Base-by-base conservation (phyloP, 148 eudicot genomes). In the Camellia lanceoleosa region DNA sequence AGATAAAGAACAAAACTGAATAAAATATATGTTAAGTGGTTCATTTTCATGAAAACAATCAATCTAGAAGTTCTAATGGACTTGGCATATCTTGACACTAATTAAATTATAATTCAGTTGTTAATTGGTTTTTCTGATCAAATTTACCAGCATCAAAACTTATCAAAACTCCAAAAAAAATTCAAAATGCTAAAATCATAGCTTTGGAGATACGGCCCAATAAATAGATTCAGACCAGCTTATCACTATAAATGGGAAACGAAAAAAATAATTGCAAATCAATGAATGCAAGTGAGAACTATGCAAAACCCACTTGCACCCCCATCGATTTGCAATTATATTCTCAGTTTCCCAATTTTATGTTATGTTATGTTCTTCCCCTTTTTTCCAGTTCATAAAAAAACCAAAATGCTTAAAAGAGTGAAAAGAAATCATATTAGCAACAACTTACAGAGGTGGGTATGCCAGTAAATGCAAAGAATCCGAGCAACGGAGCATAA, bases 401-500 rank as follows among this genome's bases (percentile, higher is more conserved):
- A 30, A 30, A 30, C 9, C 68, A 44, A 54, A 47, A 12, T 68
- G 2, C 5, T 5, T 54, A 13, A 14, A 78, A 20, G 6, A 18
- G 18, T 13, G 20, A 74, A 51, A 60, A 56, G 49, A 41, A 83
- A 69, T 23, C 11, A 49, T 5, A 59, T 9, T 11, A 30, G 20
- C 56, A 68, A 49, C 67, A 77, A 86, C 92, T 82, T 84, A 96
- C 99, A n/a, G 98, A 86, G 74, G 99, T 87, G 9, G 99, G 99
- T 58, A 96, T 79, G 77, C 99, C 99, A 60, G 98, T 93, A 75
- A 96, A 66, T 2, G 87, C 94, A 72, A 96, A 96, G 84, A 96
- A 93, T 10, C 99, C 97, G 62, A 96, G 97, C 76, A 96, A 3
- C 69, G 99, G 98, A 85, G 93, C 92, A 87, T 96, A 96, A 80